phyloP scores from a whole-genome alignment of 306 rosid genomes.

The Abrus precatorius region DNA sequence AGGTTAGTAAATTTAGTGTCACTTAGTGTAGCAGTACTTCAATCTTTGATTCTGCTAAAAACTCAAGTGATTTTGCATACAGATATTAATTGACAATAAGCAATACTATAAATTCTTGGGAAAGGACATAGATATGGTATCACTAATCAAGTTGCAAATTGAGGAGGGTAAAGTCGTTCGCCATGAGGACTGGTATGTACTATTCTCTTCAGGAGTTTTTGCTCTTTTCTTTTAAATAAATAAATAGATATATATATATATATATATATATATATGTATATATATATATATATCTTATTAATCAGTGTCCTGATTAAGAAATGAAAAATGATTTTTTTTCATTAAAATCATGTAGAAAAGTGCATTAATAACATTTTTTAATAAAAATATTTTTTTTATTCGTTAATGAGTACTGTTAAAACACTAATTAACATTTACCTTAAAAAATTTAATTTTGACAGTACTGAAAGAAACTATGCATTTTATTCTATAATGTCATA shows the following conservation, averaged over 20 bases:
- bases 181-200: conserved; percentile 86
- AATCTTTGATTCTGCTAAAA: neutral
- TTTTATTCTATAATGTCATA: neutral
- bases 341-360: no score
- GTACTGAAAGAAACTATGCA: neutral
- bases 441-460: neutral
- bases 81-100: conserved; percentile 75
- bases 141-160: conserved; percentile 75
- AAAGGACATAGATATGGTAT: conserved; percentile 70
- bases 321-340: no score
- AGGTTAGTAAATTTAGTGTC: conserved; percentile 62
- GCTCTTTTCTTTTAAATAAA: neutral
- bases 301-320: no score
- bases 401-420: no score
- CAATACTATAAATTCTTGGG: conserved; percentile 81
- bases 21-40: conserved; percentile 11
- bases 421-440: no score
- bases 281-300: no score
- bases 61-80: conserved; percentile 41
- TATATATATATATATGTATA: no score
- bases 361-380: no score
- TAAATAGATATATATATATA: no score
- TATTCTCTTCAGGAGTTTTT: neutral
- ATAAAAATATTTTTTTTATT: no score
- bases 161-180: conserved; percentile 79